Percentiles rank a stretch among this genome's conserved stretches.
phyloP scores from a whole-genome alignment of 345 rosid genomes.

The Jatropha curcas region DNA sequence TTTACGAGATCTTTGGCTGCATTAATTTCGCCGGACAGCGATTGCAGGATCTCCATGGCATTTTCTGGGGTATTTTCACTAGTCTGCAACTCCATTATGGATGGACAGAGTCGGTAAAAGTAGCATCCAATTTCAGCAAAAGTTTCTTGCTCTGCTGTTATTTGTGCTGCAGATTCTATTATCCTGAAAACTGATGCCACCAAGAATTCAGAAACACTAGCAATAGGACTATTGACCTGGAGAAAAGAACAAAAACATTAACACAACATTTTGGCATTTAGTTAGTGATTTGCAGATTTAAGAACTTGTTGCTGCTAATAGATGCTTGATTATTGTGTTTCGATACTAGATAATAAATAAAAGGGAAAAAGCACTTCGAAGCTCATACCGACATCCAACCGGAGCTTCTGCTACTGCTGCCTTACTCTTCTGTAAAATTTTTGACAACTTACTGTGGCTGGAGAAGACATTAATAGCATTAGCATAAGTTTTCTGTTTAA shows the following conservation, averaged over 20 bases:
- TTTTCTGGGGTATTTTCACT: slow-evolving; percentile 37
- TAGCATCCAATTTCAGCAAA: slow-evolving; percentile 59
- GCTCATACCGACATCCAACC: slow-evolving; percentile 55
- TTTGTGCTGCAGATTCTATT: slow-evolving; percentile 37
- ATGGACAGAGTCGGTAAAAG: slow-evolving; percentile 59
- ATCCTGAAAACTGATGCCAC: slow-evolving; percentile 55
- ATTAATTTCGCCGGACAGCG: slow-evolving; percentile 48
- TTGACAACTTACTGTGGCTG: background rate
- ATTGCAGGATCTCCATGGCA: slow-evolving; percentile 46
- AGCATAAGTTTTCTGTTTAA: background rate
- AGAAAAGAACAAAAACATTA: slow-evolving; percentile 5
- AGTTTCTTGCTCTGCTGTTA: slow-evolving; percentile 42
- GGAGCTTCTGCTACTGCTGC: slow-evolving; percentile 26
- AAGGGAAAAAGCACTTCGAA: background rate
- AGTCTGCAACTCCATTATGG: slow-evolving; percentile 69
- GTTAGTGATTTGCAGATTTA: background rate
- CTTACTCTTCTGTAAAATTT: slow-evolving; percentile 8
- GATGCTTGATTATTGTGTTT: background rate
- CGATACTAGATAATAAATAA: background rate
- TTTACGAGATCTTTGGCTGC: slow-evolving; percentile 48
- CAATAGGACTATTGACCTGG: slow-evolving; percentile 43
- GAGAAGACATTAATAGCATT: background rate
- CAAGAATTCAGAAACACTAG: slow-evolving; percentile 40
- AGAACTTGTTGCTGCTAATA: no score
- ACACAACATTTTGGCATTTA: background rate